A percentile compares a stretch with the other conserved stretches of the same genome.
Evolutionary conservation across 108 stramenopile species (phyloP).

Genomic region (Cyclotella baltica): DNA sequence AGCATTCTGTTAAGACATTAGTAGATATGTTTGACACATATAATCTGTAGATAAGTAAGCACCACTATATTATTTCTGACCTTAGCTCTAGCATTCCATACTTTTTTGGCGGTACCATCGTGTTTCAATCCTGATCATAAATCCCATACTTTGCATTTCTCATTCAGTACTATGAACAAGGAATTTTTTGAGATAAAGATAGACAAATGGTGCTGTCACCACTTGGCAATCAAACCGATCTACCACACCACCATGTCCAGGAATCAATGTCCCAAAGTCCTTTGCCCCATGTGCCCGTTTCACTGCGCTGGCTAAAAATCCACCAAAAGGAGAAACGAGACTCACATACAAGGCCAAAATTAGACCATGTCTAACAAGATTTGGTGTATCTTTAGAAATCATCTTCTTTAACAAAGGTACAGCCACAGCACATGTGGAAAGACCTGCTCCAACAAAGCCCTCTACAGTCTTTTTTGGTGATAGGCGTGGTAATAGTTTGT

Average conservation of each 20-base stretch:
- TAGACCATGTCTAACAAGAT: constrained; percentile 63
- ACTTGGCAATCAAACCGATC: constrained; percentile 98
- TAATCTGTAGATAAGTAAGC: too few relatives aligned
- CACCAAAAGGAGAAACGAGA: constrained; percentile 98
- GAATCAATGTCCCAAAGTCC: constrained; percentile 96
- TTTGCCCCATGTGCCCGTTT: constrained; percentile 97
- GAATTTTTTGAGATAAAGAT: constrained; percentile 59
- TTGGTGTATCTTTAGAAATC: constrained; percentile 19
- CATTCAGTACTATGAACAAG: constrained; percentile 8
- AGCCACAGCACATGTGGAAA: constrained; percentile 74
- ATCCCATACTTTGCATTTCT: background rate
- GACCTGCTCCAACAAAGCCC: constrained; percentile 92
- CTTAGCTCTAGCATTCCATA: too few relatives aligned
- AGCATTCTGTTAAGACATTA: too few relatives aligned
- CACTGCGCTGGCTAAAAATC: constrained; percentile 96
- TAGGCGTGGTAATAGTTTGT: constrained; percentile 78
- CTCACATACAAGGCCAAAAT: constrained; percentile 90
- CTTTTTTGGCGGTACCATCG: too few relatives aligned
- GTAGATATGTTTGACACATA: too few relatives aligned
- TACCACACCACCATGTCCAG: constrained; percentile 98
- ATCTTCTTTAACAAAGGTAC: constrained; percentile 33
- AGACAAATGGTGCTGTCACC: constrained; percentile 92
- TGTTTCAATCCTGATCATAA: constrained; percentile 1
- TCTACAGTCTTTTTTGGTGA: constrained; percentile 98
- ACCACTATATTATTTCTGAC: too few relatives aligned